Evolutionary conservation across 202 grass and related monocot species (phyloP).

Genomic region (Brachypodium distachyon): DNA sequence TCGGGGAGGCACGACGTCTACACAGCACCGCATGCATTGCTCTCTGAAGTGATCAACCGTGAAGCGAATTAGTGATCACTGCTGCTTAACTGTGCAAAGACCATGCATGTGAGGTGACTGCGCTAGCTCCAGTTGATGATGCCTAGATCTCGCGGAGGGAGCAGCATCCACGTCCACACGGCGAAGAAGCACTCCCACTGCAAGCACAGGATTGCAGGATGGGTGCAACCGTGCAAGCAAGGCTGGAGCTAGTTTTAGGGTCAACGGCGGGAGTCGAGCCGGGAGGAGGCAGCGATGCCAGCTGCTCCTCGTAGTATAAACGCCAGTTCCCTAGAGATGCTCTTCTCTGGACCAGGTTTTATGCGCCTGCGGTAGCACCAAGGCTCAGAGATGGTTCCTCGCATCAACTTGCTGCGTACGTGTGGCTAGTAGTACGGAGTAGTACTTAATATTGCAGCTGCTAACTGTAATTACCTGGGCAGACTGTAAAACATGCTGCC

Average conservation of each 20-base stretch:
- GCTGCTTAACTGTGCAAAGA: background rate
- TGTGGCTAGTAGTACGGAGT: too few relatives aligned
- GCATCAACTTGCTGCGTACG: background rate
- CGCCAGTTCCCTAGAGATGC: background rate
- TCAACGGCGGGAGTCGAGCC: conserved; percentile 7
- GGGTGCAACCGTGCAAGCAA: too few relatives aligned
- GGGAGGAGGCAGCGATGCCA: background rate
- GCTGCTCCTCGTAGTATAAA: background rate
- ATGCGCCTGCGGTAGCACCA: background rate
- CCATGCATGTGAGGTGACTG: background rate
- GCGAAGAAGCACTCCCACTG: background rate
- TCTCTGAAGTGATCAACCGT: conserved; percentile 18
- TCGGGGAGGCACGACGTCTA: too few relatives aligned
- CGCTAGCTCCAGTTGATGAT: background rate
- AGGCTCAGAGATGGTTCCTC: too few relatives aligned
- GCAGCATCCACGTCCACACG: background rate
- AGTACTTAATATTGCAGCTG: background rate
- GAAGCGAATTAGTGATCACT: too few relatives aligned
- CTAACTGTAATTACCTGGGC: background rate
- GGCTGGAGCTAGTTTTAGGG: background rate
- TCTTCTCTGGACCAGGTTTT: background rate
- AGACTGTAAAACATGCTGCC: background rate
- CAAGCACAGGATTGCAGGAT: too few relatives aligned
- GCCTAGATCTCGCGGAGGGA: background rate
- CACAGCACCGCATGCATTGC: background rate